Evolutionary conservation across 2,329 filamentous ascomycete species (phyloP), one percentile per base, ranked within the genome.

Genomic region (Colletotrichum theobromicola): DNA sequence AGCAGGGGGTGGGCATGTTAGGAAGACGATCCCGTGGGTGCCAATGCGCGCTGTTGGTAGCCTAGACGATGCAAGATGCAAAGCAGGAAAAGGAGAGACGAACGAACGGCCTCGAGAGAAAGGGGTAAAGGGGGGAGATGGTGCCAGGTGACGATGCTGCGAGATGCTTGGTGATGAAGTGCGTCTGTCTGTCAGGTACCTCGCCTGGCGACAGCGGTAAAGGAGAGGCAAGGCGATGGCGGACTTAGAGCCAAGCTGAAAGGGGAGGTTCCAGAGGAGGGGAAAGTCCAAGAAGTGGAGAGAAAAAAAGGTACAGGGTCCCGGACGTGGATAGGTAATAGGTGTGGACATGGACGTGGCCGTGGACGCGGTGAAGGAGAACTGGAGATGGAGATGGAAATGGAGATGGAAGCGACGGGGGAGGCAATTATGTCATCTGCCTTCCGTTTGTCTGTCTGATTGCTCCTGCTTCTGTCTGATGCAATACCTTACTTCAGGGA

Each of bases 1-100:
- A 68, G 68, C 68, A 70, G 61, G 72, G 72, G 62, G 8, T 62
- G 68, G 55, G 72, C 72, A 72, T 72, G 63, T 50, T 72, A 75
- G 42, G 10, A 50, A 50, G 55, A 74, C 50, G 61, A 61, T 58
- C 57, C 55, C 58, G 72, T 55, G 26, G 72, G 32, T 66, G 67
- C 61, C 62, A 61, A 72, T 66, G 72, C 67, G 72, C 55, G 72
- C 53, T 55, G 66, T 18, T 34, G 64, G 35, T 57, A 34, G 21
- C 50, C 32, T 24, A 18, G 50, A 8, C 37, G 61, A 66, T 58
- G 68, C 60, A 30, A 46, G 32, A 46, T 46, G 60, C 32, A 70
- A 34, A n/a, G 24, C 18, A 46, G 64, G 26, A 37, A 53, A 42
- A 61, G 66, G 18, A 60, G 50, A 21, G 50, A 65, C 21, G 61